A percentile compares a stretch with the other conserved stretches of the same genome.
Evolutionary conservation across 306 rosid genomes (phyloP).

Genomic region (Castanea mollissima): DNA sequence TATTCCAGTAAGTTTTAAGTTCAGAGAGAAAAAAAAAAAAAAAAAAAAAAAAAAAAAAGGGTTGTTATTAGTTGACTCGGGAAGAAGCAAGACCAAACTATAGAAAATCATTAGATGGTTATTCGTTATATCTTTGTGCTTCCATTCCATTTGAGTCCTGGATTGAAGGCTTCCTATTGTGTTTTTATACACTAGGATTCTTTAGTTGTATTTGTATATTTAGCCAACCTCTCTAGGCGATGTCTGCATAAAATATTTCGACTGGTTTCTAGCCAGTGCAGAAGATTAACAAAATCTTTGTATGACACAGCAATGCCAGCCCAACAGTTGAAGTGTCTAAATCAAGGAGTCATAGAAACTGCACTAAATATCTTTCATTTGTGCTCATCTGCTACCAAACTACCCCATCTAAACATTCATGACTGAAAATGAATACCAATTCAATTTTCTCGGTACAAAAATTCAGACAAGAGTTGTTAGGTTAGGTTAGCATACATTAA

Average conservation of each 20-base stretch:
- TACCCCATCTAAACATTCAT: slow-evolving; percentile 32
- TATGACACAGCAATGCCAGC: slow-evolving; percentile 11
- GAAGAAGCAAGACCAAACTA: background rate
- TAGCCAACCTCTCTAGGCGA: slow-evolving; percentile 6
- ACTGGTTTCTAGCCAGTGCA: slow-evolving; percentile 8
- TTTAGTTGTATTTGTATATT: slow-evolving; percentile 8
- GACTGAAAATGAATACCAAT: slow-evolving; percentile 19
- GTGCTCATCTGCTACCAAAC: slow-evolving; percentile 23
- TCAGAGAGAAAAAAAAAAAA: background rate
- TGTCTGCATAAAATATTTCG: slow-evolving; percentile 22
- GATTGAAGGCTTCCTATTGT: slow-evolving; percentile 3
- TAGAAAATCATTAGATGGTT: background rate
- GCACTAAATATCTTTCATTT: slow-evolving; percentile 16
- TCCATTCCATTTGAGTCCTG: background rate
- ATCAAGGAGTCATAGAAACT: slow-evolving; percentile 33
- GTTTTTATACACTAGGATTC: slow-evolving; percentile 5
- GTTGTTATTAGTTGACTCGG: background rate
- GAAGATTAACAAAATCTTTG: slow-evolving; percentile 25
- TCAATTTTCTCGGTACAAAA: slow-evolving; percentile 28
- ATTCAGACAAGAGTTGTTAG: slow-evolving; percentile 23
- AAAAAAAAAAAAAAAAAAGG: background rate
- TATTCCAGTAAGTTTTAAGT: background rate
- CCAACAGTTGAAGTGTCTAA: slow-evolving; percentile 17
- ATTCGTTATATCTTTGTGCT: background rate
- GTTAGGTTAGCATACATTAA: slow-evolving; percentile 41